Evolutionary conservation across 202 grass and related monocot genomes (phyloP).

Genomic region (Setaria viridis): DNA sequence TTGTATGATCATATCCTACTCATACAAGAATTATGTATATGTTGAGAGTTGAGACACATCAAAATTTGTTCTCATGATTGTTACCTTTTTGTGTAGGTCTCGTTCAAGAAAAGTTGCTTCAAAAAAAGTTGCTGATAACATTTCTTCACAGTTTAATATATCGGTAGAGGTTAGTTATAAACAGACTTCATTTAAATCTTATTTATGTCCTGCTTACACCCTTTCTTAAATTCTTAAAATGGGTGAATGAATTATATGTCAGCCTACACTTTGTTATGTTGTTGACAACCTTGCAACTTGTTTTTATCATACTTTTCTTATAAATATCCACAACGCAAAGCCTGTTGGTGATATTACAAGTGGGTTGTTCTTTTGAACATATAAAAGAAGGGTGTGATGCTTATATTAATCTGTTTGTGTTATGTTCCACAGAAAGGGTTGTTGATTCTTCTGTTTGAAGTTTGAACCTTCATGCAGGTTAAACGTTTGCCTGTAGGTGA

Average conservation of each 20-base stretch:
- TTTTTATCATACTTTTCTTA: background rate
- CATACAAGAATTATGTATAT: constrained; percentile 30
- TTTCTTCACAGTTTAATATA: constrained; percentile 65
- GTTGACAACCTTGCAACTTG: background rate
- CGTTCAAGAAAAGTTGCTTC: constrained; percentile 38
- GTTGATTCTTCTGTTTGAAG: constrained; percentile 38
- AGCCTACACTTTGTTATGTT: background rate
- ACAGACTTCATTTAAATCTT: background rate
- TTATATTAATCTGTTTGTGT: constrained; percentile 29
- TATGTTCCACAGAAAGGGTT: constrained; percentile 20
- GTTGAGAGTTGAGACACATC: background rate
- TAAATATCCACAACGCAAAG: background rate
- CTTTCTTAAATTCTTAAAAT: constrained; percentile 1
- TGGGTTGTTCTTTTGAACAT: constrained; percentile 7
- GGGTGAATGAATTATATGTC: background rate
- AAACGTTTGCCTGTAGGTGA: constrained; percentile 85
- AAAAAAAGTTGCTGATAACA: constrained; percentile 62
- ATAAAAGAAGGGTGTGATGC: constrained; percentile 10
- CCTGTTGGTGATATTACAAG: background rate
- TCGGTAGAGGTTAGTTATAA: constrained; percentile 66
- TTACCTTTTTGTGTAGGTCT: constrained; percentile 51
- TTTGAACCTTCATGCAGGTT: constrained; percentile 59
- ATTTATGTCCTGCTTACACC: background rate
- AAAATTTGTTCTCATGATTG: constrained; percentile 24
- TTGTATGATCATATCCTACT: constrained; percentile 50